Evolutionary conservation across 2,329 filamentous ascomycete genomes (phyloP).

Genomic region (Cercospora sesami): DNA sequence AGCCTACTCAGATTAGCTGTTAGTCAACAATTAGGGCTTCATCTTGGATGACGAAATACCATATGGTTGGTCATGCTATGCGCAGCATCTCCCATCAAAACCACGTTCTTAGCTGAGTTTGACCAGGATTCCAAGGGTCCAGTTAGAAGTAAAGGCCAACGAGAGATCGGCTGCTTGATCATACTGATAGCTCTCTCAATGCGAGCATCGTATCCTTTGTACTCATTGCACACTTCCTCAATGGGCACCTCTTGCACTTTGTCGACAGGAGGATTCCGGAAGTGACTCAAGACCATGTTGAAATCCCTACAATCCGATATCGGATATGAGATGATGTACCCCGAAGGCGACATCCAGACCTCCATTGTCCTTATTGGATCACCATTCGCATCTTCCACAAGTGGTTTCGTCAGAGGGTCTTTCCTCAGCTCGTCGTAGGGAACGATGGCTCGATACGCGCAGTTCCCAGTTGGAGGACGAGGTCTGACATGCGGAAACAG

Average conservation of each 20-base stretch:
- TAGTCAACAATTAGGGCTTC: slow-evolving; percentile 38
- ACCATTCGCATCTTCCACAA: slow-evolving; percentile 34
- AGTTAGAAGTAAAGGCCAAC: slow-evolving; percentile 50
- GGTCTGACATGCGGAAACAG: slow-evolving; percentile 48
- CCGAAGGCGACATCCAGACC: slow-evolving; percentile 45
- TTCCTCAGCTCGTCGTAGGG: slow-evolving; percentile 46
- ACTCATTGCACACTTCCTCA: slow-evolving; percentile 46
- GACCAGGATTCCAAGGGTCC: slow-evolving; percentile 47
- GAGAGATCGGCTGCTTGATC: slow-evolving; percentile 40
- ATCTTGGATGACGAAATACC: slow-evolving; percentile 26
- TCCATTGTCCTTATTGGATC: slow-evolving; percentile 48
- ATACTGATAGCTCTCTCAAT: slow-evolving; percentile 47
- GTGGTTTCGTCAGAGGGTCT: slow-evolving; percentile 43
- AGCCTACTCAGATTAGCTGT: neutral
- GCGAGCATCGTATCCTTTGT: slow-evolving; percentile 49
- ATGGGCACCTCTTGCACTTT: slow-evolving; percentile 44
- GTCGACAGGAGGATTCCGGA: slow-evolving; percentile 42
- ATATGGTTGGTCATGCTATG: slow-evolving; percentile 48
- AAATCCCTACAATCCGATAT: slow-evolving; percentile 48
- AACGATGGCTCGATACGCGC: slow-evolving; percentile 50
- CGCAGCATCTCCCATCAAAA: slow-evolving; percentile 49
- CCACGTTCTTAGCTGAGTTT: slow-evolving; percentile 45
- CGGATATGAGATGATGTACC: slow-evolving; percentile 50
- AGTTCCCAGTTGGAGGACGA: slow-evolving; percentile 44
- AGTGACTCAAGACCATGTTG: slow-evolving; percentile 51